Percentiles rank a stretch among this genome's conserved stretches.
phyloP scores from a whole-genome alignment of 163 green algal species.

The Chloromonas sp. region DNA sequence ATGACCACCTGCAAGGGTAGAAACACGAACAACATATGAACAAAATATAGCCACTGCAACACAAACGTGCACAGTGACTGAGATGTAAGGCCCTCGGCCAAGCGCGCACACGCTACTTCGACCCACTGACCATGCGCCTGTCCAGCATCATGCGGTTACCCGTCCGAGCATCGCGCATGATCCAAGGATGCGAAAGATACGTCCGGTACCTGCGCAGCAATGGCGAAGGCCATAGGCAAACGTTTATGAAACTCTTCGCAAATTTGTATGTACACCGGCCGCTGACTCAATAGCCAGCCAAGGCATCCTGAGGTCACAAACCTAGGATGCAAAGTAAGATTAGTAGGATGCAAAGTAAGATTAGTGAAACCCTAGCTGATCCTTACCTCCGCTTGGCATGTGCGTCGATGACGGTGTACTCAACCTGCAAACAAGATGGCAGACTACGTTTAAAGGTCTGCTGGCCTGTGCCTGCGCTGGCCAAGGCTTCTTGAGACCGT shows the following conservation, averaged over 20 bases:
- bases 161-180: background rate
- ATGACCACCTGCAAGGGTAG: background rate
- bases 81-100: background rate
- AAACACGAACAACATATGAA: background rate
- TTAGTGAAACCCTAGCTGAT: background rate
- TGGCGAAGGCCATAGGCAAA: too few species aligned
- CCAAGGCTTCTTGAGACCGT: background rate
- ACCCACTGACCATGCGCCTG: background rate
- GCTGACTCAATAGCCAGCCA: background rate
- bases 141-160: background rate
- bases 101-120: background rate
- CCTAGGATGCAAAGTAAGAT: too few species aligned
- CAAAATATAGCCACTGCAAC: background rate
- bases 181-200: background rate
- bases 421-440: slow-evolving; percentile 17
- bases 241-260: background rate
- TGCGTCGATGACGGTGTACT: slow-evolving; percentile 27
- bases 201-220: background rate
- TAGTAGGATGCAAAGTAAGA: too few species aligned
- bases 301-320: background rate
- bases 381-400: slow-evolving; percentile 16
- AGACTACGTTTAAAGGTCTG: background rate
- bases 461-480: background rate
- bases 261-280: background rate
- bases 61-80: background rate